Evolutionary conservation across 2,329 filamentous ascomycete species (phyloP).

Genomic region (Diaporthe citriasiana): DNA sequence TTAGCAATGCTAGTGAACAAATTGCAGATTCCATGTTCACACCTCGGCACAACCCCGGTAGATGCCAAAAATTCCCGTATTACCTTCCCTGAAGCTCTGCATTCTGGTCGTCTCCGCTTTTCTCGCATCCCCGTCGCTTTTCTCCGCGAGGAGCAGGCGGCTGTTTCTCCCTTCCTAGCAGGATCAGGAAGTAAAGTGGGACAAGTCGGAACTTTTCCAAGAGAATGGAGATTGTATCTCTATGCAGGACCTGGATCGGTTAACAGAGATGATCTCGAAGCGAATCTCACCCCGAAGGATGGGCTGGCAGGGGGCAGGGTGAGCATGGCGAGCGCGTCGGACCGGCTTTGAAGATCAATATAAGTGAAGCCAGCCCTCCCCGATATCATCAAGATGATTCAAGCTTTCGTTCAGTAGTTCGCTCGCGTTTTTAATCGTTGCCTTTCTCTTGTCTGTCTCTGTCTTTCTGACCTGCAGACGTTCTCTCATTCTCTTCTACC

Average conservation of each 20-base stretch:
- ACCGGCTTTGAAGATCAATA: constrained; percentile 1
- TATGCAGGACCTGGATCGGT: constrained; percentile 1
- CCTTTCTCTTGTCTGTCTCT: neutral
- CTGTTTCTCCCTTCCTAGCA: constrained; percentile 19
- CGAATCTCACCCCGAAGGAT: constrained; percentile 16
- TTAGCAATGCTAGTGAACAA: constrained; percentile 13
- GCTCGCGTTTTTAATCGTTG: constrained; percentile 7
- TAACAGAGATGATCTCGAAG: constrained; percentile 30
- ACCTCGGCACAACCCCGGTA: constrained; percentile 18
- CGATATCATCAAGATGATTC: neutral
- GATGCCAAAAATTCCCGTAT: constrained; percentile 7
- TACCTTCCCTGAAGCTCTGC: neutral
- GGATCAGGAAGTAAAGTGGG: constrained; percentile 30
- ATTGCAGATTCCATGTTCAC: constrained; percentile 3
- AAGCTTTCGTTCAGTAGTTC: constrained; percentile 12
- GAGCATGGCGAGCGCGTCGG: neutral
- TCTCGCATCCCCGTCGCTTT: neutral
- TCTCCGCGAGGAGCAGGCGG: constrained; percentile 20
- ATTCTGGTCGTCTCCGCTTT: constrained; percentile 8
- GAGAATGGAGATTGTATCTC: constrained; percentile 22
- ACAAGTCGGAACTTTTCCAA: constrained; percentile 19
- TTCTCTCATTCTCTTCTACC: constrained; percentile 23
- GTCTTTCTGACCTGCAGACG: constrained; percentile 2
- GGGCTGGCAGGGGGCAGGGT: constrained; percentile 9
- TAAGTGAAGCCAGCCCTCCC: constrained; percentile 21